Evolutionary conservation across 1,139 yeast genomes (phyloP).

Genomic region (Kurtzmaniella natalensis): DNA sequence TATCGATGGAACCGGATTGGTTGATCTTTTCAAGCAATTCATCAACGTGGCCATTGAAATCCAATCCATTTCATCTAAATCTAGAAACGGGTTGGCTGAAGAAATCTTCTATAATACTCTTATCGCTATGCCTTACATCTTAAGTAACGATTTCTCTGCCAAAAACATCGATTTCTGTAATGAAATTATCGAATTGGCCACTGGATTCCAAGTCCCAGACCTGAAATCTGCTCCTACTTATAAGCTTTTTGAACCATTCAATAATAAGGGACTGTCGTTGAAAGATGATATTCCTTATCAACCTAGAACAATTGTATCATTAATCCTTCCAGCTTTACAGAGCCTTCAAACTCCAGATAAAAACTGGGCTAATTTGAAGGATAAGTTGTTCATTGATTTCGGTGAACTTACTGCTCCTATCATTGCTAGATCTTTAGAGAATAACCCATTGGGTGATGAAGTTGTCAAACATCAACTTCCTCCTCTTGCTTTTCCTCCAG

Average conservation of each 20-base stretch:
- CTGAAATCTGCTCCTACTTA: constrained; percentile 15
- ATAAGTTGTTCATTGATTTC: constrained; percentile 31
- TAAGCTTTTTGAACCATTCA: constrained; percentile 33
- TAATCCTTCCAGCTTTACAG: constrained; percentile 54
- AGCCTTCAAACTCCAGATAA: constrained; percentile 24
- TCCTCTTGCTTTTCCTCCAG: constrained; percentile 43
- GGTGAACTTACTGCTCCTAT: constrained; percentile 31
- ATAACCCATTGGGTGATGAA: constrained; percentile 37
- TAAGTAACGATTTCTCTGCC: constrained; percentile 40
- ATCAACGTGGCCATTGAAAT: constrained; percentile 54
- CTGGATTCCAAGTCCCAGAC: constrained; percentile 25
- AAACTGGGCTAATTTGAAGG: constrained; percentile 22
- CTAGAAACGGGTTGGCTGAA: constrained; percentile 60
- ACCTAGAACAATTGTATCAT: constrained; percentile 45
- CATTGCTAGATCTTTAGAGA: constrained; percentile 29
- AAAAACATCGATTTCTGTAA: constrained; percentile 34
- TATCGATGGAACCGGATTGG: constrained; percentile 48
- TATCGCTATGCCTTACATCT: constrained; percentile 65
- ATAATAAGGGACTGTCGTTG: constrained; percentile 26
- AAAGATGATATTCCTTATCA: constrained; percentile 45
- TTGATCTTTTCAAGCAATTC: constrained; percentile 50
- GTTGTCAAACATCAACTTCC: constrained; percentile 44
- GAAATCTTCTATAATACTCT: constrained; percentile 62
- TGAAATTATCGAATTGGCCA: constrained; percentile 44
- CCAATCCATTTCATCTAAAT: constrained; percentile 31